A percentile compares a stretch with the other conserved stretches of the same genome.
phyloP scores from a whole-genome alignment of 2,329 filamentous ascomycete genomes.

The Endocalyx cinctus region DNA sequence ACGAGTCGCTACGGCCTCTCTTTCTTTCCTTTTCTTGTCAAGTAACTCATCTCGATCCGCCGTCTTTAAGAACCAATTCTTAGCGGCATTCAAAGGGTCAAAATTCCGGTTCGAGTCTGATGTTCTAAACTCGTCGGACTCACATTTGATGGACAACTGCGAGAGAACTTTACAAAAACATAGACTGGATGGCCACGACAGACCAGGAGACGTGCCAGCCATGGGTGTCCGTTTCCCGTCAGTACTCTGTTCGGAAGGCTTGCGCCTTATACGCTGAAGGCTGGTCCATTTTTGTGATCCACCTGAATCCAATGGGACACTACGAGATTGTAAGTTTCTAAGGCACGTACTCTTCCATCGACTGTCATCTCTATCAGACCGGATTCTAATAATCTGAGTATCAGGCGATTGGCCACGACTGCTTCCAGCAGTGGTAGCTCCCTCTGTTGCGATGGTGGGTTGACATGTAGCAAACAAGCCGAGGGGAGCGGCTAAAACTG shows the following conservation, averaged over 20 bases:
- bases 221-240: conserved; percentile 38
- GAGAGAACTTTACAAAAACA: conserved; percentile 47
- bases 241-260: conserved; percentile 34
- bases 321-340: conserved; percentile 45
- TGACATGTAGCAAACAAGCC: conserved; percentile 43
- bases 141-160: conserved; percentile 34
- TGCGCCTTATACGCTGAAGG: conserved; percentile 44
- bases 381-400: conserved; percentile 42
- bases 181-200: conserved; percentile 51
- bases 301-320: conserved; percentile 39
- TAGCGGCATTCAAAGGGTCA: conserved; percentile 45
- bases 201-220: conserved; percentile 31
- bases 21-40: conserved; percentile 46
- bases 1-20: conserved; percentile 34
- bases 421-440: conserved; percentile 29
- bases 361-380: conserved; percentile 35
- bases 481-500: conserved; percentile 51
- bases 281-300: conserved; percentile 44
- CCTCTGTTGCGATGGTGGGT: conserved; percentile 29
- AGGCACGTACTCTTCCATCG: conserved; percentile 48
- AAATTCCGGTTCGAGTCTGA: conserved; percentile 37
- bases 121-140: conserved; percentile 34
- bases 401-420: conserved; percentile 48
- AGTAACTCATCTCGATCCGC: conserved; percentile 44
- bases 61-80: conserved; percentile 41